Percentiles rank a stretch among this genome's conserved stretches.
phyloP scores from a whole-genome alignment of 2,329 filamentous ascomycete genomes.

The Diplodia mutila region DNA sequence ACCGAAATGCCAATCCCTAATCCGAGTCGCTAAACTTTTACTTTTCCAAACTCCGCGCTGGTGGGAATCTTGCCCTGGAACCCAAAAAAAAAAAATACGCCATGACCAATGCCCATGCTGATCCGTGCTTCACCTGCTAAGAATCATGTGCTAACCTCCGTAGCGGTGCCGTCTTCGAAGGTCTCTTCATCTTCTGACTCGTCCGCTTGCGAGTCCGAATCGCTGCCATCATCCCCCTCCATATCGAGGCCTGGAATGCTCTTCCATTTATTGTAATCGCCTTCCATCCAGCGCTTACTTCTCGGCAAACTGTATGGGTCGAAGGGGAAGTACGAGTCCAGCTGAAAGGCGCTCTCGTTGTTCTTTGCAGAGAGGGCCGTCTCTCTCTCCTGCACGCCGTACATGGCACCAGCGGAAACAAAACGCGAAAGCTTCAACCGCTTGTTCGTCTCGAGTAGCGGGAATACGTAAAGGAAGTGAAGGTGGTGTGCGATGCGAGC shows the following conservation, averaged over 20 bases:
- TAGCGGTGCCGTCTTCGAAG: conserved; percentile 31
- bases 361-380: conserved; percentile 57
- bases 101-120: not conserved
- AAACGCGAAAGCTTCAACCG: conserved; percentile 77
- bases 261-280: conserved; percentile 48
- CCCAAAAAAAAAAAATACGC: not conserved
- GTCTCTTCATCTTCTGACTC: conserved; percentile 34
- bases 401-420: conserved; percentile 56
- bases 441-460: conserved; percentile 90
- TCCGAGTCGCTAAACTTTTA: not conserved
- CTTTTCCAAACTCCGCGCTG: conserved; percentile 24
- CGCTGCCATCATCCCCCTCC: conserved; percentile 44
- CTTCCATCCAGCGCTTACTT: conserved; percentile 85
- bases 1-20: not conserved
- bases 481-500: conserved; percentile 85
- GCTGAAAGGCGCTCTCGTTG: conserved; percentile 78
- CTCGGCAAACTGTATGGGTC: conserved; percentile 90
- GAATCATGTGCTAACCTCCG: conserved; percentile 28
- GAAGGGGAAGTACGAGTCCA: conserved; percentile 96
- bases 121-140: not conserved
- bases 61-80: conserved; percentile 15
- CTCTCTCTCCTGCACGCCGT: conserved; percentile 55
- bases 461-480: conserved; percentile 85
- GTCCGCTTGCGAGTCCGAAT: conserved; percentile 36
- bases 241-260: conserved; percentile 43